Conservation (phyloP, 225 moss, liverwort and hornwort genomes). For the Ulota crispa region DNA sequence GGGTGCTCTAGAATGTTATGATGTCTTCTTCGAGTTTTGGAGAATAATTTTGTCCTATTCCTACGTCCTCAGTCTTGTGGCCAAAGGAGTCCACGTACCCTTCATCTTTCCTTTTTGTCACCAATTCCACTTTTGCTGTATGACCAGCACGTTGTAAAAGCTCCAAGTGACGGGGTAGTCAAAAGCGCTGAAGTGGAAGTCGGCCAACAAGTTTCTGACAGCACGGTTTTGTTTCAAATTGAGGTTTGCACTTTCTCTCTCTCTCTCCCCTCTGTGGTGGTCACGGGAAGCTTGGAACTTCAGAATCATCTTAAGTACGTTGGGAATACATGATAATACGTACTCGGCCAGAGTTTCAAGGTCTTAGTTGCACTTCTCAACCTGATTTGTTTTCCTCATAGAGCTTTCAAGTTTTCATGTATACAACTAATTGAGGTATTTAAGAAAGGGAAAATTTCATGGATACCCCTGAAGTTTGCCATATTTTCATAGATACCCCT, state of each 20-base stretch:
- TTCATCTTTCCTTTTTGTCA: not conserved
- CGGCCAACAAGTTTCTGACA: conserved; percentile 88
- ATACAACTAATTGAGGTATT: not conserved
- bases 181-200: conserved; percentile 59
- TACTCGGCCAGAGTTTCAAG: not conserved
- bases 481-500: too few relatives aligned
- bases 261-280: not conserved
- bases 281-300: not conserved
- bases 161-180: conserved; percentile 69
- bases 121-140: conserved; percentile 19
- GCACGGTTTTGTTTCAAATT: conserved; percentile 71
- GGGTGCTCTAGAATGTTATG: not conserved
- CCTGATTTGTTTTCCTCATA: not conserved
- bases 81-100: not conserved
- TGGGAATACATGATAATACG: not conserved
- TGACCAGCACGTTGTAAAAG: conserved; percentile 77
- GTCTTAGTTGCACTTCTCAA: not conserved
- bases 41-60: not conserved
- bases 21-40: not conserved
- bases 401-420: not conserved
- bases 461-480: too few relatives aligned
- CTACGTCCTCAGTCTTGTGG: not conserved
- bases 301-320: not conserved
- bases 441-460: too few relatives aligned
- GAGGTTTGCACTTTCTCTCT: conserved; percentile 48